A percentile compares a stretch with the other conserved stretches of the same genome.
phyloP scores from a whole-genome alignment of 331 rosid genomes.

The Cydonia oblonga region DNA sequence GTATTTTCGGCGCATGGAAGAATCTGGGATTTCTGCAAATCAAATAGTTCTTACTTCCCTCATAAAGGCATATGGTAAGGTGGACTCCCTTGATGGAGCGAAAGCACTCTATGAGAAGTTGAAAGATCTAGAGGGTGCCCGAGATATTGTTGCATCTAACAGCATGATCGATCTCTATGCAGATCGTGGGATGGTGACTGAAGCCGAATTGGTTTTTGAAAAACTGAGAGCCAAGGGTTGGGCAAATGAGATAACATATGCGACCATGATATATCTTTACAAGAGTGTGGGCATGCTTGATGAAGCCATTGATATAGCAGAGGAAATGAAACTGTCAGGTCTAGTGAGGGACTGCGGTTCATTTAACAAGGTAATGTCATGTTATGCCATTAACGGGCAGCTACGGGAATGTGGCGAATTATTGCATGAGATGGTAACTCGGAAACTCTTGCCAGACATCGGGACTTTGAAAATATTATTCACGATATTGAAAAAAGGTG shows the following conservation, averaged over 20 bases:
- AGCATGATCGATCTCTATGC: constrained; percentile 68
- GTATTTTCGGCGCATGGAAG: constrained; percentile 51
- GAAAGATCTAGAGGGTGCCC: constrained; percentile 53
- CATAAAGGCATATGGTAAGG: constrained; percentile 68
- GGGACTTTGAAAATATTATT: constrained; percentile 55
- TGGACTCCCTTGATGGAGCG: constrained; percentile 57
- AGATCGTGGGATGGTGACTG: constrained; percentile 66
- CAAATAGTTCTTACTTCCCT: constrained; percentile 58
- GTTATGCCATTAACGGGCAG: constrained; percentile 54
- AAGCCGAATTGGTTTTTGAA: constrained; percentile 59
- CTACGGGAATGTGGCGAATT: constrained; percentile 63
- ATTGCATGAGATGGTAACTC: constrained; percentile 60
- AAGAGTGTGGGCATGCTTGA: constrained; percentile 57
- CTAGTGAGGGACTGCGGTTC: constrained; percentile 61
- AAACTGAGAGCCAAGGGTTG: constrained; percentile 42
- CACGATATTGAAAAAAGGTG: constrained; percentile 57
- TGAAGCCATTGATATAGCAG: constrained; percentile 68
- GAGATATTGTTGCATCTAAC: constrained; percentile 62
- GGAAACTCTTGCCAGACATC: constrained; percentile 54
- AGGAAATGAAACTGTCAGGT: constrained; percentile 71
- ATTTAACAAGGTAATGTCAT: constrained; percentile 55
- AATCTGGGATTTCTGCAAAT: constrained; percentile 61
- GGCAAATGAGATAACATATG: constrained; percentile 56
- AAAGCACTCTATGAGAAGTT: constrained; percentile 42
- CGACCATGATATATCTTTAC: constrained; percentile 68